Conservation (phyloP, 345 rosid species). For the Heritiera littoralis region DNA sequence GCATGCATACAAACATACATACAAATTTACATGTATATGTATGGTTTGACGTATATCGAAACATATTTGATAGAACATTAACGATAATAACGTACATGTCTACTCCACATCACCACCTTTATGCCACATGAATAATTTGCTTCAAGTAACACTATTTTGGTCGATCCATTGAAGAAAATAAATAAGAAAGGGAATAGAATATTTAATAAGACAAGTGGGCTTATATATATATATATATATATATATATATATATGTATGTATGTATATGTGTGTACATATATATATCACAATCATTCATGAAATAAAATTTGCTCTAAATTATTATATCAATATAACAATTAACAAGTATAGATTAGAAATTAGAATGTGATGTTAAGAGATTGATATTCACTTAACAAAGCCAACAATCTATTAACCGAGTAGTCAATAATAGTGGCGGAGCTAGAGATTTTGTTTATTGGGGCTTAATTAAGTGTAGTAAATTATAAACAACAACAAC, state of each 20-base stretch:
- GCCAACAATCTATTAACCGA: no score
- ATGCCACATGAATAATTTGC: not conserved
- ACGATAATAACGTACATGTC: not conserved
- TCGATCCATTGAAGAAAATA: not conserved
- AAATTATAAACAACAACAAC: no score
- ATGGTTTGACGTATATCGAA: not conserved
- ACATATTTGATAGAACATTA: not conserved
- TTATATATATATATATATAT: not conserved
- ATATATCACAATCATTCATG: not conserved
- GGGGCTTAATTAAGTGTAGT: no score
- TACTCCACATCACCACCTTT: not conserved
- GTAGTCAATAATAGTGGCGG: no score
- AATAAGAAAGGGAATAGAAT: not conserved
- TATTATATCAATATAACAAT: no score
- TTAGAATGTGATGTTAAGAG: not conserved
- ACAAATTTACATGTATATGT: no score
- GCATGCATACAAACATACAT: not conserved
- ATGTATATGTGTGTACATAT: no score
- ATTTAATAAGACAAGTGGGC: not conserved
- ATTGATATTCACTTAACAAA: not conserved
- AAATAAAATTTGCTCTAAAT: not conserved
- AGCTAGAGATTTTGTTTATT: no score
- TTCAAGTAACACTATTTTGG: not conserved
- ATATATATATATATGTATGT: no score
- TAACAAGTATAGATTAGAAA: no score